phyloP scores from a whole-genome alignment of 148 eudicot species.

The Silene latifolia region DNA sequence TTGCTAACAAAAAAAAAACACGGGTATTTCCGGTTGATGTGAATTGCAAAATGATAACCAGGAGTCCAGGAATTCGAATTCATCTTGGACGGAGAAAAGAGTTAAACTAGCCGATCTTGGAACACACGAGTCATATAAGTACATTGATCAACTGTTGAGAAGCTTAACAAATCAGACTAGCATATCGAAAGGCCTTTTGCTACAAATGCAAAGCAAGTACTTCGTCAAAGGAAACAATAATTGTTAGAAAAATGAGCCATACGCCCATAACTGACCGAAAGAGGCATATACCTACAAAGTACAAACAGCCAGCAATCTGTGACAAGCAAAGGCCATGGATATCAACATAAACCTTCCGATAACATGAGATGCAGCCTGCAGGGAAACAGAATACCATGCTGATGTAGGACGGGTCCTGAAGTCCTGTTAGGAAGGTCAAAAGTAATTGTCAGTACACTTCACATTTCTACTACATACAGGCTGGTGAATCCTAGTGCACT shows the following conservation, averaged over 20 bases:
- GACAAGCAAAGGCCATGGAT: not conserved
- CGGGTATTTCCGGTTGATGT: no score
- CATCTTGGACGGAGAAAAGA: no score
- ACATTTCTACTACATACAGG: no score
- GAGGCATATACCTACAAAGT: not conserved
- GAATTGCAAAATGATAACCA: no score
- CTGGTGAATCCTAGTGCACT: not conserved
- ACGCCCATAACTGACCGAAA: not conserved
- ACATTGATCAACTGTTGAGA: not conserved
- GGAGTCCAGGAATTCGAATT: no score
- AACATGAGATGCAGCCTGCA: not conserved
- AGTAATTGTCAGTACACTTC: not conserved
- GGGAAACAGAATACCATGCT: not conserved
- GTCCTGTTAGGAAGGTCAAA: constrained; percentile 9
- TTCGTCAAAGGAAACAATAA: not conserved
- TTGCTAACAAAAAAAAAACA: no score
- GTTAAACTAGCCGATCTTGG: not conserved
- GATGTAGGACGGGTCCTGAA: not conserved
- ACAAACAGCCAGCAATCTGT: not conserved
- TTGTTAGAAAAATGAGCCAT: not conserved
- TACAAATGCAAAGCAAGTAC: not conserved
- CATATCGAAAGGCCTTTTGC: not conserved
- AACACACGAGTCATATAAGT: not conserved
- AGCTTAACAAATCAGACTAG: not conserved
- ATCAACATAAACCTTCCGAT: not conserved